Evolutionary conservation across 208 protist species (phyloP).

Genomic region (Crithidia brevicula): DNA sequence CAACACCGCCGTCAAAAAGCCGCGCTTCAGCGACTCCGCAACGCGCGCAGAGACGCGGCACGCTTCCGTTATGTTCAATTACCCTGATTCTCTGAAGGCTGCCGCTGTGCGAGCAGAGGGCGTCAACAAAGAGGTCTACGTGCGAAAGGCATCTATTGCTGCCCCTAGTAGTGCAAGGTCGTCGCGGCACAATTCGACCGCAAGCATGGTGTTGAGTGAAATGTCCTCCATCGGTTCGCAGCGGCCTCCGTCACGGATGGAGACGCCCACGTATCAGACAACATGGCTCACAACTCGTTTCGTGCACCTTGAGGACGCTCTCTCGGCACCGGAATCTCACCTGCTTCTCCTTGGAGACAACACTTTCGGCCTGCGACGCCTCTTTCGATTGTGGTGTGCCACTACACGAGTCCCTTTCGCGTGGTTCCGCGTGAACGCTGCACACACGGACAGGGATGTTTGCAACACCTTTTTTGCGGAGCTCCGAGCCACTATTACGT

Average conservation of each 20-base stretch:
- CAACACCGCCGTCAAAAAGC: neutral
- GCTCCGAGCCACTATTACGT: slow-evolving; percentile 50
- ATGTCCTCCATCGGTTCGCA: slow-evolving; percentile 10
- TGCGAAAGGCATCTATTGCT: slow-evolving; percentile 12
- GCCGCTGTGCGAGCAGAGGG: slow-evolving; percentile 24
- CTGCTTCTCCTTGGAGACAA: slow-evolving; percentile 54
- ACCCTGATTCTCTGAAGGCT: slow-evolving; percentile 25
- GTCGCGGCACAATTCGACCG: slow-evolving; percentile 14
- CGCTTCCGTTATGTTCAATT: slow-evolving; percentile 23
- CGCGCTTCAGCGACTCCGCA: neutral
- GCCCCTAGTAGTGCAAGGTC: slow-evolving; percentile 11
- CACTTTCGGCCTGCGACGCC: slow-evolving; percentile 50
- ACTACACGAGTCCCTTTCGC: slow-evolving; percentile 53
- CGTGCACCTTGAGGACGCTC: slow-evolving; percentile 22
- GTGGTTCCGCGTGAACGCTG: slow-evolving; percentile 44
- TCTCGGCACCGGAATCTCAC: slow-evolving; percentile 45
- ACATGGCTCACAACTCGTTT: slow-evolving; percentile 54
- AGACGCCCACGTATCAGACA: slow-evolving; percentile 55
- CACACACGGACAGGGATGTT: slow-evolving; percentile 13
- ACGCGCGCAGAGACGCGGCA: slow-evolving; percentile 17
- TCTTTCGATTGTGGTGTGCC: slow-evolving; percentile 64
- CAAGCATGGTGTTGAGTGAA: slow-evolving; percentile 1
- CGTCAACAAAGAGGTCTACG: slow-evolving; percentile 12
- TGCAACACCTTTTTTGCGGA: slow-evolving; percentile 54
- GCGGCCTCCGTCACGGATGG: neutral